A percentile compares a stretch with the other conserved stretches of the same genome.
phyloP scores from a whole-genome alignment of 352 stramenopile species.

The Albugo laibachii region DNA sequence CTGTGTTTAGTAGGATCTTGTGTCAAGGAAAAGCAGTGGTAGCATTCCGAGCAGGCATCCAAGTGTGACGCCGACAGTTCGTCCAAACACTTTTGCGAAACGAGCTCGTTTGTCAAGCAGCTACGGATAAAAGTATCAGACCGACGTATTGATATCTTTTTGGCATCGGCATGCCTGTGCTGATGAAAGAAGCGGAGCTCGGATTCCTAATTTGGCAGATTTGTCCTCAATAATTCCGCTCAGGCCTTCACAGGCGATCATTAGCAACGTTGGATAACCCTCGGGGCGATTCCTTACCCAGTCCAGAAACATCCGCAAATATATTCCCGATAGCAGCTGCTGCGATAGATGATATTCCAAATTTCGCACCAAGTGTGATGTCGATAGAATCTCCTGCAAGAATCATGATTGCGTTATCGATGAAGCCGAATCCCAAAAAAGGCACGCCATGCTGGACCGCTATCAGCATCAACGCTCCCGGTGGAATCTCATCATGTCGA shows the following conservation, averaged over 20 bases:
- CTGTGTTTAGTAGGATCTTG: slow-evolving; percentile 5
- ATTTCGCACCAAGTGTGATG: slow-evolving; percentile 47
- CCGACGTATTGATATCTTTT: neutral
- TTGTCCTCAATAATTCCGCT: slow-evolving; percentile 71
- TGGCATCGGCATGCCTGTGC: slow-evolving; percentile 21
- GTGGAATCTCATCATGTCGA: slow-evolving; percentile 7
- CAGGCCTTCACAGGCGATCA: slow-evolving; percentile 10
- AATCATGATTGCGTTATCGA: slow-evolving; percentile 95
- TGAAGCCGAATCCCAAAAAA: slow-evolving; percentile 95
- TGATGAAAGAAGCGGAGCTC: slow-evolving; percentile 26
- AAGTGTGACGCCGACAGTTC: slow-evolving; percentile 45
- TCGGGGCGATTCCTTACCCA: slow-evolving; percentile 7
- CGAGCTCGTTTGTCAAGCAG: slow-evolving; percentile 15
- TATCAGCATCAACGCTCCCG: slow-evolving; percentile 38
- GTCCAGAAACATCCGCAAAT: slow-evolving; percentile 42
- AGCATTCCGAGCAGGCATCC: slow-evolving; percentile 59
- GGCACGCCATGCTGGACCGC: slow-evolving; percentile 62
- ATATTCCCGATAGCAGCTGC: slow-evolving; percentile 74
- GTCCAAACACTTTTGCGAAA: slow-evolving; percentile 43
- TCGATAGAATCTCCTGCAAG: slow-evolving; percentile 77
- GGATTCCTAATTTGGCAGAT: slow-evolving; percentile 37
- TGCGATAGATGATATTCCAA: slow-evolving; percentile 78
- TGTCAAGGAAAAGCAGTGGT: slow-evolving; percentile 59
- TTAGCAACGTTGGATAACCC: neutral
- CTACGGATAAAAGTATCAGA: neutral